Conservation (phyloP, 768 basidiomycete genomes). For the Crepidotus variabilis region DNA sequence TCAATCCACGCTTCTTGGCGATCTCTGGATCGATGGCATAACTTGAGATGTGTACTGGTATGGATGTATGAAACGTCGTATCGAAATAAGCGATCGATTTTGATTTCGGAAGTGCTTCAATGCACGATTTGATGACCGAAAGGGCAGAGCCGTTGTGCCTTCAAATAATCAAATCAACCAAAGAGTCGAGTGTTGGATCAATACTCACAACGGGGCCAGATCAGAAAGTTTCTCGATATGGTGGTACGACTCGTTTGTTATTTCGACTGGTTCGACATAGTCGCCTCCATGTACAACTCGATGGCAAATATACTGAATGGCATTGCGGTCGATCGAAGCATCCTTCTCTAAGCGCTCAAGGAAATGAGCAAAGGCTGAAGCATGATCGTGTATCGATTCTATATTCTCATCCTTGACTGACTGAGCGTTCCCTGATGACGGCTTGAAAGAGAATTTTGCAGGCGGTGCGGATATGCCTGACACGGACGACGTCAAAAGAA, state of each 20-base stretch:
- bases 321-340: conserved; percentile 34
- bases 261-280: conserved; percentile 63
- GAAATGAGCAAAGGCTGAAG: conserved; percentile 60
- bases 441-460: conserved; percentile 45
- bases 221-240: conserved; percentile 74
- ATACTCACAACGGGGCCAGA: conserved; percentile 72
- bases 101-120: conserved; percentile 59
- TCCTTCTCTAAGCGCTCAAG: conserved; percentile 41
- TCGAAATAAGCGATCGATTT: conserved; percentile 85
- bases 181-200: background rate
- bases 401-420: conserved; percentile 34
- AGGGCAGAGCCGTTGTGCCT: conserved; percentile 65
- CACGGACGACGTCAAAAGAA: conserved; percentile 48
- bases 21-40: conserved; percentile 72
- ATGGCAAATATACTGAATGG: conserved; percentile 61
- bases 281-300: conserved; percentile 88
- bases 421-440: conserved; percentile 16
- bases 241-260: conserved; percentile 65
- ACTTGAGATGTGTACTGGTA: conserved; percentile 72
- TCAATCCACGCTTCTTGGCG: conserved; percentile 61
- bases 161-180: background rate
- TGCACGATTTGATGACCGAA: conserved; percentile 57
- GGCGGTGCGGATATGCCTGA: conserved; percentile 57
- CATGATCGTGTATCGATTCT: conserved; percentile 49
- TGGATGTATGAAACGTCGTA: conserved; percentile 76